These are phyloP conservation scores for Lactarius tabidus DNA, from an alignment of 768 basidiomycete genomes.

Conservation along the genomic window DNA sequence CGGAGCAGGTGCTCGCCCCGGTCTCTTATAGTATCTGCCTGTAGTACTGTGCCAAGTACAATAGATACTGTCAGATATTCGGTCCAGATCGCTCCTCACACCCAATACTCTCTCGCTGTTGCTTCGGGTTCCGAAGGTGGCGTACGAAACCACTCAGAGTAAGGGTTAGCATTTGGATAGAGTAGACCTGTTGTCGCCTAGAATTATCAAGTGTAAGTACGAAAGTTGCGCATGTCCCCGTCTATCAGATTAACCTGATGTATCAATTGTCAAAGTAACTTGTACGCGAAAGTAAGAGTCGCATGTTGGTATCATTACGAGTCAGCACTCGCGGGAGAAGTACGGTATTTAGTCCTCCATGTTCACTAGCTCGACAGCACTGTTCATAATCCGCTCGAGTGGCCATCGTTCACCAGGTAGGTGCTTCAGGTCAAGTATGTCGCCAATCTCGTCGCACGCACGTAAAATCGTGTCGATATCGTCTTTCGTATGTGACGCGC, in stretches of 20 bases:
- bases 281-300: not conserved
- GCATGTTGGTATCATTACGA: conserved; percentile 6
- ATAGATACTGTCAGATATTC: no score
- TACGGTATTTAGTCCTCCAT: conserved; percentile 27
- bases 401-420: conserved; percentile 68
- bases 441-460: conserved; percentile 91
- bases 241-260: conserved; percentile 1
- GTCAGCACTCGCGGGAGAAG: not conserved
- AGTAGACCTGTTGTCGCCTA: not conserved
- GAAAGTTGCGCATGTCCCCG: not conserved
- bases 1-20: no score
- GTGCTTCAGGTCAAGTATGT: conserved; percentile 86
- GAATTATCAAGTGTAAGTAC: not conserved
- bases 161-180: no score
- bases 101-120: no score
- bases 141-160: not conserved
- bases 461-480: conserved; percentile 83
- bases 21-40: no score
- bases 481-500: conserved; percentile 93
- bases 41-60: no score
- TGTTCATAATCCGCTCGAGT: conserved; percentile 64
- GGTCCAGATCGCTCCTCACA: no score
- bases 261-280: conserved; percentile 3
- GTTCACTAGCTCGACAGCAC: conserved; percentile 72
- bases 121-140: no score